Conservation (phyloP, 345 rosid species). For the Ceriops tagal region DNA sequence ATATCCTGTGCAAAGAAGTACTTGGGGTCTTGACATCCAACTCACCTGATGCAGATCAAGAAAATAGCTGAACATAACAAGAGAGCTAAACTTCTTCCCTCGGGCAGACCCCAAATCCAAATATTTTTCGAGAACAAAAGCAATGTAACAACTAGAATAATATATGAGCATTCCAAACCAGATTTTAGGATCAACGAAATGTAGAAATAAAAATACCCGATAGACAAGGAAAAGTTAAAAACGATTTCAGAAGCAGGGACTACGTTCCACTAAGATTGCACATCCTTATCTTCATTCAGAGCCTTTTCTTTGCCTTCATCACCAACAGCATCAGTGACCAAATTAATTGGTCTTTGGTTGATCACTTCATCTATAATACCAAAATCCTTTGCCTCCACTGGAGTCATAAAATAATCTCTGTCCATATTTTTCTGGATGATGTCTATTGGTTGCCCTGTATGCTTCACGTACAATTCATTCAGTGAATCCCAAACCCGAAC, state of each 20-base stretch:
- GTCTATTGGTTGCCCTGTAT: slow-evolving; percentile 74
- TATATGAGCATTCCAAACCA: no score
- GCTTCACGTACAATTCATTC: slow-evolving; percentile 66
- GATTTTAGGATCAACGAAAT: not conserved
- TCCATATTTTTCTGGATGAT: slow-evolving; percentile 88
- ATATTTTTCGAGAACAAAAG: no score
- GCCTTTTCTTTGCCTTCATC: slow-evolving; percentile 59
- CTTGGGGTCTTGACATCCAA: no score
- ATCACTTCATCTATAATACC: slow-evolving; percentile 96
- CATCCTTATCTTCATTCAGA: slow-evolving; percentile 40
- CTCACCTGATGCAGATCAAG: no score
- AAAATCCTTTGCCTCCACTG: slow-evolving; percentile 84
- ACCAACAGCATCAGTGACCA: slow-evolving; percentile 77
- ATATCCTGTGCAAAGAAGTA: no score
- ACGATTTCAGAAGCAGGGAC: not conserved
- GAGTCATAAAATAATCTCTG: slow-evolving; percentile 95
- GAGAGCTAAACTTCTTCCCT: no score
- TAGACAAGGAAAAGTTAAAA: not conserved
- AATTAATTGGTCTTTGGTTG: slow-evolving; percentile 71
- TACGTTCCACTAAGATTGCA: slow-evolving; percentile 2
- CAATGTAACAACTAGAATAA: no score
- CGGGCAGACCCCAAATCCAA: no score
- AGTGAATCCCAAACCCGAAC: slow-evolving; percentile 87
- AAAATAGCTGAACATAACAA: no score
- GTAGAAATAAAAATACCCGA: not conserved